phyloP scores from a whole-genome alignment of 169 alveolate species.

The Plasmodium berghei region DNA sequence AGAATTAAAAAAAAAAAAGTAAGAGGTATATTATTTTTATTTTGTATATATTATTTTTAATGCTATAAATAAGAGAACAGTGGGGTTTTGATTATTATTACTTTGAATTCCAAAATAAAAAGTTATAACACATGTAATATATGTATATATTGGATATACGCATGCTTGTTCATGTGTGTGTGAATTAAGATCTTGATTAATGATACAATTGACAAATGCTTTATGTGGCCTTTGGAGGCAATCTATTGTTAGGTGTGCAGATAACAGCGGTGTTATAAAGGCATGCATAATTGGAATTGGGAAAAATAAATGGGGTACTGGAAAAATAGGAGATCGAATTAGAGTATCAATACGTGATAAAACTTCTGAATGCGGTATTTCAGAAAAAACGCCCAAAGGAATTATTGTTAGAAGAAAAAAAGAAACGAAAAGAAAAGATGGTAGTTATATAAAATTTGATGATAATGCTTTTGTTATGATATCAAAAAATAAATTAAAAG shows the following conservation, averaged over 20 bases:
- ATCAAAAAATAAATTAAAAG: conserved; percentile 83
- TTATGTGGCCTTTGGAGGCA: conserved; percentile 83
- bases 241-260: conserved; percentile 86
- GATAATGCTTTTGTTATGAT: conserved; percentile 87
- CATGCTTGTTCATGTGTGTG: background rate
- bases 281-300: conserved; percentile 88
- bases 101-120: no score
- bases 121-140: no score
- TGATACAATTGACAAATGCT: conserved; percentile 47
- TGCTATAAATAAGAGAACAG: no score
- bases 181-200: background rate
- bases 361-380: conserved; percentile 78
- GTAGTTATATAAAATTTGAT: conserved; percentile 86
- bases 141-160: background rate
- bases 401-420: conserved; percentile 84
- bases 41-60: no score
- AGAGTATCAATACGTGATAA: conserved; percentile 86
- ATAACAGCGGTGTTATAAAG: conserved; percentile 85
- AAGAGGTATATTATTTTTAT: no score
- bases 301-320: conserved; percentile 85
- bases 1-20: no score
- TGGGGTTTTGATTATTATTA: no score
- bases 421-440: conserved; percentile 86
- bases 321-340: conserved; percentile 87
- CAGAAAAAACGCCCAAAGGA: conserved; percentile 84